Base-by-base conservation (phyloP, 1,284 basidiomycete species). In the Macrocybe sp. region DNA sequence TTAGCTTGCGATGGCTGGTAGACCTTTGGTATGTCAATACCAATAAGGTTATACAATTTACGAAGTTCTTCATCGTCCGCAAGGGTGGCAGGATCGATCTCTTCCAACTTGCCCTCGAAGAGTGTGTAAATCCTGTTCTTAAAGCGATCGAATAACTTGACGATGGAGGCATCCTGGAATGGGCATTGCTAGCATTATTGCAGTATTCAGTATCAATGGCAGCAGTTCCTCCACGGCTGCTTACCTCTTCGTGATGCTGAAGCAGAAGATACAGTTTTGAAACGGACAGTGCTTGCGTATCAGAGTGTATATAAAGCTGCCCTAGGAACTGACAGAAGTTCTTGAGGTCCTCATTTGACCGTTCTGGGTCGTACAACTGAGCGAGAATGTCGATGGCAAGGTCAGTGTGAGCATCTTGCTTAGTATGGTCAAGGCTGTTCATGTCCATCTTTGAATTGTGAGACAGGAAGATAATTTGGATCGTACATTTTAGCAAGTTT, bases 361-460 rank as follows among this genome's bases (percentile, higher is more conserved):
- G 58, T 35, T 70, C 72, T n/a, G 64, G 80, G 67, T 82, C 60
- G 58, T 85, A 84, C 46, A 85, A 61, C 2, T 70, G 74, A 58
- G 81, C 79, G 41, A 95, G 67, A 35, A 97, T 76, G 44, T 89
- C 83, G 39, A 81, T 68, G 3, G 86, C 91, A 2, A 97, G 67
- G 52, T 94, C 87, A 14, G 89, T 71, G 59, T 98, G 96, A 2
- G 92, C 70, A 6, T 68, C 85, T 77, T 52, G 68, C 55, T 44
- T 60, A 49, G 57, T 68, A 58, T 58, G 64, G 2, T 65, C 62
- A 1, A 22, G 22, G 22, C 22, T 22, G 22, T 22, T 22, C 2
- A 22, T 22, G 22, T 22, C 22, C 22, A 22, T 22, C 72, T 41
- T 36, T 41, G 49, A 37, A 45, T 38, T 31, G 43, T 12, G 22